phyloP scores from a whole-genome alignment of 805 yeast genomes.

The baker's yeast (Saccharomyces cerevisiae) region DNA sequence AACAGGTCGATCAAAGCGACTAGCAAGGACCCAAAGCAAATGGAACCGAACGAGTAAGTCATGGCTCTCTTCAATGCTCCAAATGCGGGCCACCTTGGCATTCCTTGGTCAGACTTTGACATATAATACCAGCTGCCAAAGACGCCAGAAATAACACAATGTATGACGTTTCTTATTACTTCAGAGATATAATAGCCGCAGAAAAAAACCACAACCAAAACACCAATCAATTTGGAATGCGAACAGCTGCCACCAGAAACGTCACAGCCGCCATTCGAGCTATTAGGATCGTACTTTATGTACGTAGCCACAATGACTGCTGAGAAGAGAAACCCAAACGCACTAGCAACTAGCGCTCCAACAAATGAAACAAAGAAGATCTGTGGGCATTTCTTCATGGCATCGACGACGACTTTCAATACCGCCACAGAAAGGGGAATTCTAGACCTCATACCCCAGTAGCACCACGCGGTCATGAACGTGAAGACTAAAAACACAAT shows the following conservation, averaged over 20 bases:
- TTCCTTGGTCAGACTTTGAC: slow-evolving; percentile 64
- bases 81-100: slow-evolving; percentile 70
- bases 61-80: slow-evolving; percentile 74
- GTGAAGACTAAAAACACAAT: slow-evolving; percentile 64
- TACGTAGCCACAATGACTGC: slow-evolving; percentile 67
- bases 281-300: slow-evolving; percentile 61
- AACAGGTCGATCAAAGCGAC: slow-evolving; percentile 64
- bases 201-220: slow-evolving; percentile 65
- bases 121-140: slow-evolving; percentile 90
- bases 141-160: slow-evolving; percentile 73
- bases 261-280: slow-evolving; percentile 44
- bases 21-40: slow-evolving; percentile 75
- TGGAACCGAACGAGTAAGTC: slow-evolving; percentile 83
- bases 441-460: slow-evolving; percentile 61
- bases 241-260: slow-evolving; percentile 47
- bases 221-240: slow-evolving; percentile 54
- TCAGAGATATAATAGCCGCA: slow-evolving; percentile 80
- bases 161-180: slow-evolving; percentile 71
- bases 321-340: slow-evolving; percentile 58
- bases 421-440: slow-evolving; percentile 71
- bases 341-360: slow-evolving; percentile 53
- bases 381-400: slow-evolving; percentile 65
- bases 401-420: slow-evolving; percentile 65
- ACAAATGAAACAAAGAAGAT: slow-evolving; percentile 51
- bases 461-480: slow-evolving; percentile 54